These are phyloP conservation scores for Fusarium zealandicum DNA, from an alignment of 2,329 filamentous ascomycete genomes.

Conservation along the genomic window DNA sequence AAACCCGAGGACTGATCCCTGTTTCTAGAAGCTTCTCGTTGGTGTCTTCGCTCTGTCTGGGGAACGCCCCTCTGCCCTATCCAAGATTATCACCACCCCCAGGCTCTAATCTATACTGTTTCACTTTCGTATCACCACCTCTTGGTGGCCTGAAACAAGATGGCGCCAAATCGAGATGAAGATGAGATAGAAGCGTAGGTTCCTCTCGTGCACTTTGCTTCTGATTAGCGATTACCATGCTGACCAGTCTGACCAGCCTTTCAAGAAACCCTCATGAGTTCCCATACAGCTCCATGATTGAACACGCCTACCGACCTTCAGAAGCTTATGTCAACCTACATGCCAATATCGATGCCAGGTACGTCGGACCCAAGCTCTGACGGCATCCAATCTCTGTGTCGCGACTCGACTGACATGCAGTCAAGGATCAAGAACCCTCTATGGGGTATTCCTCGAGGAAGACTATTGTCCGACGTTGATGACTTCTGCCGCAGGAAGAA, in stretches of 20 bases:
- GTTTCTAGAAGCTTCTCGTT: not conserved
- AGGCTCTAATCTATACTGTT: slow-evolving; percentile 2
- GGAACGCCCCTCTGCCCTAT: slow-evolving; percentile 10
- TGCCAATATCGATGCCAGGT: slow-evolving; percentile 57
- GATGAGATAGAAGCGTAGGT: slow-evolving; percentile 42
- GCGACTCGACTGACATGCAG: slow-evolving; percentile 20
- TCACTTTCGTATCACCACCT: not conserved
- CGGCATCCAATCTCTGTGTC: not conserved
- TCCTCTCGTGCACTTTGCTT: not conserved
- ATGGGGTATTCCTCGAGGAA: slow-evolving; percentile 58
- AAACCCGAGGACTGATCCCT: not conserved
- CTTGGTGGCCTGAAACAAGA: slow-evolving; percentile 16
- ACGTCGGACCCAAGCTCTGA: slow-evolving; percentile 25
- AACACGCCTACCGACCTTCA: slow-evolving; percentile 46
- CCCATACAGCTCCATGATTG: slow-evolving; percentile 44
- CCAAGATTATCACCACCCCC: not conserved
- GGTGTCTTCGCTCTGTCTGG: not conserved
- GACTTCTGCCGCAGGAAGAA: slow-evolving; percentile 67
- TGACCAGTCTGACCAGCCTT: slow-evolving; percentile 27
- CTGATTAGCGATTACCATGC: slow-evolving; percentile 8
- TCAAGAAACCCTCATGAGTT: slow-evolving; percentile 40
- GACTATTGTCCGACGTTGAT: slow-evolving; percentile 63
- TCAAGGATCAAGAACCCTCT: slow-evolving; percentile 56
- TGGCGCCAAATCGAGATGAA: slow-evolving; percentile 37
- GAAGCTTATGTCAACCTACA: slow-evolving; percentile 53